Evolutionary conservation across 495 filamentous ascomycete genomes (phyloP), one percentile per base, ranked within the genome.

Genomic region (Aspergillus incahuasiensis): DNA sequence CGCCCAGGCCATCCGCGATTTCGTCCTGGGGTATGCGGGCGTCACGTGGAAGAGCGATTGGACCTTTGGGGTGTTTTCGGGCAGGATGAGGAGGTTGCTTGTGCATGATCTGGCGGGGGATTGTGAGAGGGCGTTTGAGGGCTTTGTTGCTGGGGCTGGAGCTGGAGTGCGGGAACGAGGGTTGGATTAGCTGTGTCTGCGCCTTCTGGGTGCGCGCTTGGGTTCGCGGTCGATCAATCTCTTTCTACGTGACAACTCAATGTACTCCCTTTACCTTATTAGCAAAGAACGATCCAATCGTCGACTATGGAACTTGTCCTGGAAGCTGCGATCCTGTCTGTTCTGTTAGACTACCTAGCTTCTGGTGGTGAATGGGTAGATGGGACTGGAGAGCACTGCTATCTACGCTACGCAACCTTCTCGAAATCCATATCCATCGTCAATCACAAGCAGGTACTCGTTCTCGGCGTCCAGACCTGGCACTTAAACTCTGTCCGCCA

Each of bases 251-350:
- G n/a, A n/a, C n/a, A n/a, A n/a, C n/a, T n/a, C n/a, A n/a, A n/a
- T n/a, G n/a, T n/a, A n/a, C n/a, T n/a, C n/a, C n/a, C n/a, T n/a
- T n/a, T n/a, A n/a, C n/a, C n/a, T n/a, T n/a, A n/a, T n/a, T n/a
- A n/a, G n/a, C n/a, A n/a, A n/a, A n/a, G n/a, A n/a, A n/a, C n/a
- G 48, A 86, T 74, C 84, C 82, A 87, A 66, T 86, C 82, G 47
- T 82, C 81, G 20, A 86, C 68, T 62, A 81, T 83, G 67, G 85
- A 86, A 15, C 83, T 85, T 1, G 80, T 82, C 20, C 79, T 82
- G 38, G 20, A 30, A 9, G 5, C 5, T 5, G 5, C 5, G 28
- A 30, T 30, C 9, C 5, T 5, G 28, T 5, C 5, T 9, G 9
- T 30, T 30, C 9, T 30, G 5, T 30, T 30, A 30, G 28, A 30